These are phyloP conservation scores for Berberis thunbergii DNA, from an alignment of 164 flowering plant genomes.

Conservation along the genomic window DNA sequence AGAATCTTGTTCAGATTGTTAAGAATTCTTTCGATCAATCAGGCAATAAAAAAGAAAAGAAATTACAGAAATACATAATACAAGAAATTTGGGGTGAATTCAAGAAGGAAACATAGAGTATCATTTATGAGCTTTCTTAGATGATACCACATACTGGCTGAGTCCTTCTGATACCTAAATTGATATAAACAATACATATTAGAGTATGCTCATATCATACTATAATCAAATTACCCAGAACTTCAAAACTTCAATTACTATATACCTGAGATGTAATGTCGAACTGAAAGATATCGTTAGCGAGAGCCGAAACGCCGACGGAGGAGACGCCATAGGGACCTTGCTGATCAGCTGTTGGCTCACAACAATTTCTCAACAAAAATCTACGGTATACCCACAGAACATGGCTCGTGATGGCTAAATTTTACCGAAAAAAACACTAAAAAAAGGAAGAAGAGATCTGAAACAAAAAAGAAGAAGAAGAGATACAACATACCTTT, in stretches of 20 bases:
- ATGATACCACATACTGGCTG: conserved; percentile 58
- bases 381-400: conserved; percentile 22
- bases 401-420: too few species aligned
- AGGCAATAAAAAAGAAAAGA: too few species aligned
- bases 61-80: too few species aligned
- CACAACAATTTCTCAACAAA: conserved; percentile 32
- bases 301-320: conserved; percentile 66
- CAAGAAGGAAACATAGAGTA: too few species aligned
- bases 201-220: not conserved
- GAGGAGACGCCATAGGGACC: conserved; percentile 48
- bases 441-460: too few species aligned
- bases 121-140: conserved; percentile 65
- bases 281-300: conserved; percentile 63
- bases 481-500: too few species aligned
- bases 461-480: too few species aligned
- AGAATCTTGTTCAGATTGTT: too few species aligned
- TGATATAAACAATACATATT: not conserved
- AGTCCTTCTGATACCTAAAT: conserved; percentile 77
- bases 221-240: too few species aligned
- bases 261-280: conserved; percentile 72
- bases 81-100: too few species aligned
- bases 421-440: too few species aligned
- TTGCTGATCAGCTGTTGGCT: conserved; percentile 24
- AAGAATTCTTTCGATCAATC: too few species aligned
- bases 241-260: not conserved